These are phyloP conservation scores for Hymenoscyphus infarciens DNA, from an alignment of 2,329 filamentous ascomycete species.

Conservation along the genomic window DNA sequence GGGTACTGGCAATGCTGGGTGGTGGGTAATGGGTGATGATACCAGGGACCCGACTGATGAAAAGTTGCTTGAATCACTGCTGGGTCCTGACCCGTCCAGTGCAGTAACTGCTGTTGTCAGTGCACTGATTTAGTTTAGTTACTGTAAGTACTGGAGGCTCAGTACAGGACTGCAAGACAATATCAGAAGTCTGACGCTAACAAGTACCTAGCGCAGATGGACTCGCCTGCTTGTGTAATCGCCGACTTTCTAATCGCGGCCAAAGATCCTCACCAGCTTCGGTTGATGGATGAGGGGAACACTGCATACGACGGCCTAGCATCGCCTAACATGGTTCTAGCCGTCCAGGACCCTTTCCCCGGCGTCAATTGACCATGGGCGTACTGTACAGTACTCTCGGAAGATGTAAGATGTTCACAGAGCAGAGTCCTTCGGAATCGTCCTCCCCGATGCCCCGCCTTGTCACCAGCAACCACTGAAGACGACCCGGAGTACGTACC, in stretches of 20 bases:
- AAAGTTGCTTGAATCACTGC: neutral
- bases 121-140: neutral
- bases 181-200: neutral
- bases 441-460: neutral
- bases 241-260: neutral
- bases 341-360: conserved; percentile 1
- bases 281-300: neutral
- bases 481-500: neutral
- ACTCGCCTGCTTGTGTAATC: neutral
- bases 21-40: neutral
- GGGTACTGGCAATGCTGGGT: neutral
- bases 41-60: neutral
- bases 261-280: neutral
- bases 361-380: conserved; percentile 4
- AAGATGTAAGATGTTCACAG: neutral
- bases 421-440: neutral
- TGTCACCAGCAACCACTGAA: neutral
- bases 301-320: neutral
- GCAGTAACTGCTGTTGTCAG: neutral
- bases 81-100: neutral
- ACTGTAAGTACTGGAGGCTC: neutral
- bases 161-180: neutral
- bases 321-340: neutral
- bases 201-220: neutral
- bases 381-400: neutral